phyloP scores from a whole-genome alignment of 176 grass and related monocot species.

The Sorghum bicolor region Sorghum_bicolor_NCBIv3 NC_012872.2:7767001-7767500 shows the following conservation, averaged over 20 bases:
- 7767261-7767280: not conserved
- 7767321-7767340: not conserved
- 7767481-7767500: not conserved
- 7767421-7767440: not conserved
- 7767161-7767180: not conserved
- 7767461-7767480: not conserved
- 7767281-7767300: not conserved
- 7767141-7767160: not conserved
- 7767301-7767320: not conserved
- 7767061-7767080: not conserved
- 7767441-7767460: not conserved
- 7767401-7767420: not conserved
- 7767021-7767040: not conserved
- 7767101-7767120: not conserved
- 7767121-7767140: not conserved
- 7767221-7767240: constrained; percentile 23
- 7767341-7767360: constrained; percentile 23
- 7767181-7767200: not conserved
- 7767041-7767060: not conserved
- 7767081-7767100: not conserved
- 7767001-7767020: not conserved
- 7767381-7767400: not conserved
- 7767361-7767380: not conserved
- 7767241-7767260: constrained; percentile 22
- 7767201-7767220: constrained; percentile 37